Evolutionary conservation across 306 rosid genomes (phyloP).

Genomic region (Arachis stenosperma): DNA sequence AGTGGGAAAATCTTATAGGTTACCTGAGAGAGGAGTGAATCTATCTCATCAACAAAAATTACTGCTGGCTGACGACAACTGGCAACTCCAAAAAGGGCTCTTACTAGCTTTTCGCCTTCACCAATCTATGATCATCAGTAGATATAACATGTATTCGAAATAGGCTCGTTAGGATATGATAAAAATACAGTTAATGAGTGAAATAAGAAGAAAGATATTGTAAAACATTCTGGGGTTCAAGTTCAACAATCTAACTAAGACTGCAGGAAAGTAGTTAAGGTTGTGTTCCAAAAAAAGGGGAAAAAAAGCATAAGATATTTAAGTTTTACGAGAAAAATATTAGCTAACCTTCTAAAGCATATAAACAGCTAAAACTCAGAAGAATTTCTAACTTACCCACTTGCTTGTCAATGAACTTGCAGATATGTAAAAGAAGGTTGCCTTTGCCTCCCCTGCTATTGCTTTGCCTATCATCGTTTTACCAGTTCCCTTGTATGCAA

Average conservation of each 20-base stretch:
- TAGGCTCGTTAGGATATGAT: slow-evolving; percentile 16
- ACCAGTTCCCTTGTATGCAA: slow-evolving; percentile 82
- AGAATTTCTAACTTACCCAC: slow-evolving; percentile 70
- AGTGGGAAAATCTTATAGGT: slow-evolving; percentile 34
- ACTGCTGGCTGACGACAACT: slow-evolving; percentile 99
- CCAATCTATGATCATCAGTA: slow-evolving; percentile 72
- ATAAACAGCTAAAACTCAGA: slow-evolving; percentile 30
- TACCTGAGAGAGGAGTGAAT: slow-evolving; percentile 98
- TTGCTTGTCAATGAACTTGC: slow-evolving; percentile 97
- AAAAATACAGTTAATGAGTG: slow-evolving; percentile 24
- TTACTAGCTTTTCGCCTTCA: slow-evolving; percentile 96
- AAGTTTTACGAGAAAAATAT: slow-evolving; percentile 9
- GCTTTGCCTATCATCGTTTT: slow-evolving; percentile 99
- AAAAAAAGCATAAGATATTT: slow-evolving; percentile 17
- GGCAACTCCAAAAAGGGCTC: slow-evolving; percentile 96
- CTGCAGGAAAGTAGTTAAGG: slow-evolving; percentile 18
- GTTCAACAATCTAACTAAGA: slow-evolving; percentile 29
- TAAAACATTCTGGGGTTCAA: slow-evolving; percentile 28
- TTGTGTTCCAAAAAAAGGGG: neutral
- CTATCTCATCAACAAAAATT: slow-evolving; percentile 96
- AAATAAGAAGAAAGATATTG: slow-evolving; percentile 22
- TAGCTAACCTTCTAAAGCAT: slow-evolving; percentile 9
- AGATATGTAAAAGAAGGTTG: slow-evolving; percentile 95
- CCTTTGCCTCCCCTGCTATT: slow-evolving; percentile 98
- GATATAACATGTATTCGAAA: slow-evolving; percentile 28